These are phyloP conservation scores for Fraxinus cuspidata DNA, from an alignment of 257 asterid genomes.

Conservation along the genomic window DNA sequence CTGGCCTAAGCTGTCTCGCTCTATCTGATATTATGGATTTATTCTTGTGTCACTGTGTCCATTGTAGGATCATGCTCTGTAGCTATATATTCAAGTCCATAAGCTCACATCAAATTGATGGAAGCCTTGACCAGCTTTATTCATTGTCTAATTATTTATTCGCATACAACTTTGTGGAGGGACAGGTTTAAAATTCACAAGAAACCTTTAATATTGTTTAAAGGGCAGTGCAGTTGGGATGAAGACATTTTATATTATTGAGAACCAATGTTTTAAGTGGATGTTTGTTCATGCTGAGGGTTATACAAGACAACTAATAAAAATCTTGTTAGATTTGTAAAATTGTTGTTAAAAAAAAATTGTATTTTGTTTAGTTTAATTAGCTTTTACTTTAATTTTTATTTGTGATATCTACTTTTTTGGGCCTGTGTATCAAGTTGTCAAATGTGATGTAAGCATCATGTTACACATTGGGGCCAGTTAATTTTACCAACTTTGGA, in stretches of 20 bases:
- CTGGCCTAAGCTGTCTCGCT: background rate
- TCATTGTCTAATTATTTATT: background rate
- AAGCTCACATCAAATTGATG: background rate
- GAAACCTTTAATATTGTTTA: background rate
- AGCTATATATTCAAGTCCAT: background rate
- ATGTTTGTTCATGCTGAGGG: background rate
- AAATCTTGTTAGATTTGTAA: background rate
- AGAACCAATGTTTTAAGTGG: background rate
- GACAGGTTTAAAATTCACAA: background rate
- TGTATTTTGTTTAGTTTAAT: background rate
- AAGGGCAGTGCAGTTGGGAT: background rate
- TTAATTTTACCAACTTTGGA: background rate
- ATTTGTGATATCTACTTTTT: background rate
- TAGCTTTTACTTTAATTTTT: background rate
- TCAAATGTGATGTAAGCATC: background rate
- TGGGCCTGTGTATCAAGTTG: background rate
- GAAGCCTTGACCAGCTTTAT: background rate
- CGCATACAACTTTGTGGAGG: background rate
- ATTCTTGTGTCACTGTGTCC: background rate
- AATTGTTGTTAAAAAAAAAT: background rate
- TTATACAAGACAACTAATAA: background rate
- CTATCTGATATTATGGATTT: background rate
- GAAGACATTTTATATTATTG: background rate
- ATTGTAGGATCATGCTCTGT: background rate
- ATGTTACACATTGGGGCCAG: background rate